A percentile compares a stretch with the other conserved stretches of the same genome.
Evolutionary conservation across 169 alveolate genomes (phyloP).

Genomic region (Fabrea salina): DNA sequence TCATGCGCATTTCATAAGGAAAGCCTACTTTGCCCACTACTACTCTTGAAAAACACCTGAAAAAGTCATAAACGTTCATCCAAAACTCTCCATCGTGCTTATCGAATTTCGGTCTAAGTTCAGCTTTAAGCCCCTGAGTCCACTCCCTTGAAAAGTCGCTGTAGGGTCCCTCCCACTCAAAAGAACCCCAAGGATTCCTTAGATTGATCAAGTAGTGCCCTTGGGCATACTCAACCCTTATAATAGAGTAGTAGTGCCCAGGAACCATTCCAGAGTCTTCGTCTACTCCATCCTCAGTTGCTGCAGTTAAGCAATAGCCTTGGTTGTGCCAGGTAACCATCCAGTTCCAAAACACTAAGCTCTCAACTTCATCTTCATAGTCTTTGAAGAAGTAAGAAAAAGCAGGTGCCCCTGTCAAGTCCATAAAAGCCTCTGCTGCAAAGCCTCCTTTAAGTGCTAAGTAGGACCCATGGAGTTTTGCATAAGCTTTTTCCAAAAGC

Average conservation of each 20-base stretch:
- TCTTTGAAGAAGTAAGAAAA: neutral
- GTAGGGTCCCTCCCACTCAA: slow-evolving; percentile 66
- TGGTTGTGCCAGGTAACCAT: slow-evolving; percentile 51
- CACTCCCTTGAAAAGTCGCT: slow-evolving; percentile 36
- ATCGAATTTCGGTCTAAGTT: slow-evolving; percentile 28
- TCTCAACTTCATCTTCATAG: neutral
- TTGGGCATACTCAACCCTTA: slow-evolving; percentile 42
- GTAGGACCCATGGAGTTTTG: slow-evolving; percentile 81
- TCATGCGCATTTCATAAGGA: slow-evolving; percentile 80
- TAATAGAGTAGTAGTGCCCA: slow-evolving; percentile 61
- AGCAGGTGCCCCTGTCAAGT: slow-evolving; percentile 53
- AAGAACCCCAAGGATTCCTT: slow-evolving; percentile 74
- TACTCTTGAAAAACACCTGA: slow-evolving; percentile 57
- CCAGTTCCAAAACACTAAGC: slow-evolving; percentile 40
- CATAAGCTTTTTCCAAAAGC: slow-evolving; percentile 83
- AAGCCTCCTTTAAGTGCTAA: slow-evolving; percentile 42
- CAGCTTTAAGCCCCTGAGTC: slow-evolving; percentile 21
- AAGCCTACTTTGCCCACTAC: slow-evolving; percentile 78
- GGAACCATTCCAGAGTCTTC: slow-evolving; percentile 53
- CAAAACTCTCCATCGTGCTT: slow-evolving; percentile 48
- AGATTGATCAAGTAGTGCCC: slow-evolving; percentile 45
- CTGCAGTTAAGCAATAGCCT: slow-evolving; percentile 52
- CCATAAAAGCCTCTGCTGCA: slow-evolving; percentile 46
- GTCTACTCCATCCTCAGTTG: slow-evolving; percentile 18
- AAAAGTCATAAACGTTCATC: slow-evolving; percentile 74